phyloP scores from a whole-genome alignment of 1,139 yeast species.

The Candida labiduridarum region DNA sequence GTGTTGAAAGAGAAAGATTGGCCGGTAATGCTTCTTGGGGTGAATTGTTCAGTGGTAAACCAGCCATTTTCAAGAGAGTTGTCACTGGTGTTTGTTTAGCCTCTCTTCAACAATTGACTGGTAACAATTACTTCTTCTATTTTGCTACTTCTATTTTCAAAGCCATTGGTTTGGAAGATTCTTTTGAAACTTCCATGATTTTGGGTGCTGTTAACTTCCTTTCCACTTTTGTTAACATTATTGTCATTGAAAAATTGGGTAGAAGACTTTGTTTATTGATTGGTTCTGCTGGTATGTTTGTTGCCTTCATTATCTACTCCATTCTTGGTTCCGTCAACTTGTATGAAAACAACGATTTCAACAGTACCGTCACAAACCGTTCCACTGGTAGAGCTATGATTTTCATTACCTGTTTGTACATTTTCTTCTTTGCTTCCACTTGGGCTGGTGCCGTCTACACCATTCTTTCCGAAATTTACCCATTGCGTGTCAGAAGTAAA shows the following conservation, averaged over 20 bases:
- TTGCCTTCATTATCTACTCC: constrained; percentile 61
- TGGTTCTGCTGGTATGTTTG: constrained; percentile 51
- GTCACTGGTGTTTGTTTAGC: constrained; percentile 64
- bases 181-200: constrained; percentile 75
- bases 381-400: constrained; percentile 71
- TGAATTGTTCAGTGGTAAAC: constrained; percentile 66
- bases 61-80: constrained; percentile 63
- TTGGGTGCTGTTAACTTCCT: constrained; percentile 77
- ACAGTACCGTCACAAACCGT: constrained; percentile 23
- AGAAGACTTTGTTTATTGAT: constrained; percentile 66
- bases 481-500: constrained; percentile 76
- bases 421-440: constrained; percentile 79
- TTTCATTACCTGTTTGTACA: constrained; percentile 73
- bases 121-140: constrained; percentile 81
- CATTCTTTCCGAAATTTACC: constrained; percentile 76
- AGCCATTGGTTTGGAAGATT: constrained; percentile 71
- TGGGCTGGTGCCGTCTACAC: constrained; percentile 88
- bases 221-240: constrained; percentile 69
- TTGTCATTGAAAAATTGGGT: constrained; percentile 68
- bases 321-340: constrained; percentile 59
- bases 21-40: constrained; percentile 72
- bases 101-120: constrained; percentile 76
- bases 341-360: constrained; percentile 49
- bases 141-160: constrained; percentile 78
- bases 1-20: constrained; percentile 61